Percentiles rank a stretch among this genome's conserved stretches.
phyloP scores from a whole-genome alignment of 2,329 filamentous ascomycete genomes.

The Didymella lethalis region DNA sequence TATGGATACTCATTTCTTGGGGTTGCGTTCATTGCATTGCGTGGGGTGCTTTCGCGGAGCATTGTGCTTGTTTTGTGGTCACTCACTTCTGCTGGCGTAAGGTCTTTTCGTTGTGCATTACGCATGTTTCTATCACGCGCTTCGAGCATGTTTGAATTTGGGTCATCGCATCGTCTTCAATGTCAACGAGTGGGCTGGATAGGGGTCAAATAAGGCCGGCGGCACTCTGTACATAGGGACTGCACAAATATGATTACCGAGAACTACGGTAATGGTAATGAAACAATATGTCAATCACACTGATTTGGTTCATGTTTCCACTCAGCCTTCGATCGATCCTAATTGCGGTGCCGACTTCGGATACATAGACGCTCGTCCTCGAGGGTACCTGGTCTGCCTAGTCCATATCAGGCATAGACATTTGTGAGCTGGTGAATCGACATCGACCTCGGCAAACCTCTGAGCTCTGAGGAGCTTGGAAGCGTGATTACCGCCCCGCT shows the following conservation, averaged over 20 bases:
- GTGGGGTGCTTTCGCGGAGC: conserved; percentile 37
- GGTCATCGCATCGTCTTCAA: conserved; percentile 20
- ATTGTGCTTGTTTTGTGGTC: conserved; percentile 31
- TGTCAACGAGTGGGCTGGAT: conserved; percentile 22
- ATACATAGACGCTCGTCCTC: neutral
- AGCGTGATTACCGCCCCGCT: conserved; percentile 41
- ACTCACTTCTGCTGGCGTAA: conserved; percentile 19
- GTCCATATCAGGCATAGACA: conserved; percentile 5
- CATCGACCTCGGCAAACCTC: conserved; percentile 43
- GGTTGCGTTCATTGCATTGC: conserved; percentile 41
- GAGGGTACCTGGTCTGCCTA: conserved; percentile 6
- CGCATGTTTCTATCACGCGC: conserved; percentile 16
- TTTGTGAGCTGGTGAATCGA: conserved; percentile 30
- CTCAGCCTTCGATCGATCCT: neutral
- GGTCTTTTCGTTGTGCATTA: conserved; percentile 21
- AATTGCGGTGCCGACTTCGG: conserved; percentile 10
- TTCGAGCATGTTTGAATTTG: conserved; percentile 22
- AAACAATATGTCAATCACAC: conserved; percentile 7
- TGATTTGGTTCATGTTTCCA: neutral
- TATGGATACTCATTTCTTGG: conserved; percentile 27
- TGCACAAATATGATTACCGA: conserved; percentile 19
- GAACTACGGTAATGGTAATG: conserved; percentile 15
- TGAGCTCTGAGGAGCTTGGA: conserved; percentile 38
- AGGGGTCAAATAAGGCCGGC: conserved; percentile 14
- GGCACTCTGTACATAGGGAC: conserved; percentile 23